phyloP scores from a whole-genome alignment of 1,284 basidiomycete genomes.

The Ustilago esculenta region DNA sequence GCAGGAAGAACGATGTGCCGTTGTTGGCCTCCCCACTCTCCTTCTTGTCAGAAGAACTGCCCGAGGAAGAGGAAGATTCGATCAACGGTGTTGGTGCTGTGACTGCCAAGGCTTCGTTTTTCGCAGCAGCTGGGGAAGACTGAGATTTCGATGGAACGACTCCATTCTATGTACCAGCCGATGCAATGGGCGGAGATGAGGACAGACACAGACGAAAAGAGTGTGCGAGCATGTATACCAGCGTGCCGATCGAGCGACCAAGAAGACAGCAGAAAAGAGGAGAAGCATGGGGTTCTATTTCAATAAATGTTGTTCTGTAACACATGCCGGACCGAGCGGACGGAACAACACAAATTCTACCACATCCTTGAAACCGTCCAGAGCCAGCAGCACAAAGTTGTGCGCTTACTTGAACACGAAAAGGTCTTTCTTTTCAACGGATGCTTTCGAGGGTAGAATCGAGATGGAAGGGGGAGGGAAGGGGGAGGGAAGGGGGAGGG shows the following conservation, averaged over 20 bases:
- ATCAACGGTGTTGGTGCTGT: conserved; percentile 3
- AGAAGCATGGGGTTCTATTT: conserved; percentile 15
- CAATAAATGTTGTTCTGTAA: conserved; percentile 27
- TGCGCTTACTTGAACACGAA: too few relatives aligned
- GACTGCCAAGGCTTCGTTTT: too few relatives aligned
- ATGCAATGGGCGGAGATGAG: too few relatives aligned
- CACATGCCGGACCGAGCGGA: too few relatives aligned
- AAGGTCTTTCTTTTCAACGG: too few relatives aligned
- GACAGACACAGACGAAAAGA: neutral
- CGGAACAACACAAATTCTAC: neutral
- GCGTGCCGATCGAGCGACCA: neutral
- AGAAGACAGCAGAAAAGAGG: neutral
- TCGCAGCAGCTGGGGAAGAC: too few relatives aligned
- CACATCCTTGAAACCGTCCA: neutral
- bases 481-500: conserved; percentile 2
- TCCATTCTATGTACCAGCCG: too few relatives aligned
- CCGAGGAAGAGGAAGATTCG: conserved; percentile 4
- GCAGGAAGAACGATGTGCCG: conserved; percentile 26
- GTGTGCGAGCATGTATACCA: neutral
- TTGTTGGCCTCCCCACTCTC: conserved; percentile 7
- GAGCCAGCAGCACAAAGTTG: too few relatives aligned
- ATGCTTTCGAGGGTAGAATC: too few relatives aligned
- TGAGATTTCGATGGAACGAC: neutral
- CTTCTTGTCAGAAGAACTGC: neutral
- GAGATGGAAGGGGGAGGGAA: neutral